Base-by-base conservation (phyloP, 805 yeast species). In the Barnettozyma sucrosica region DNA sequence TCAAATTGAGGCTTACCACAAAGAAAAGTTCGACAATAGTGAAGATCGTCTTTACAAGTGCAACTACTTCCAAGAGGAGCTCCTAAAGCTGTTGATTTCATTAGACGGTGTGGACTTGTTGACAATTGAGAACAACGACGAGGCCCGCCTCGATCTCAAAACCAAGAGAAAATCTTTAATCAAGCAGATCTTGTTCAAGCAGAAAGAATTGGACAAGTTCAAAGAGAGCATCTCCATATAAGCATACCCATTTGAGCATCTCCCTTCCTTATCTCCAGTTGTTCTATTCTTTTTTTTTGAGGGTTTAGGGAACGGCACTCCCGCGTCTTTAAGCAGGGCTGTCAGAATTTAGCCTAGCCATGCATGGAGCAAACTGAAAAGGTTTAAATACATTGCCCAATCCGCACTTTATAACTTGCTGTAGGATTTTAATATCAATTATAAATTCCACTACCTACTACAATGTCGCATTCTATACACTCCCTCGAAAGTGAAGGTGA, bases 11-110 rank as follows among this genome's bases (percentile, higher is more conserved):
- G 25, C 6, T 8, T 43, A 34, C 13, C 50, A 41, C 32, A 45
- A 21, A 2, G 38, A 23, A 8, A n/a, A 49, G 21, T 36, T 41
- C 26, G 20, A 40, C 7, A 49, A 46, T 14, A 26, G n/a, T 2
- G 59, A 58, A 4, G 62, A 59, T 28, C 42, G 26, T 47, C 51
- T 65, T 49, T 83, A 79, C 61, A 75, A 76, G 57, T 74, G 70
- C 55, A 74, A 76, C 45, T 85, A 72, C 14, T 51, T 58, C 61
- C 83, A 81, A 56, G 95, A 85, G 62, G 75, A 76, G 72, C 65
- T 85, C 38, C 68, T 85, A 62, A 83, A 84, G 59, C 72, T 82
- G 52, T 64, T 85, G 54, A 73, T 85, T 72, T 77, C 74, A 51
- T 67, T 86, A 46, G 95, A 86, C 56, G 81, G 77, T 3, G 70